phyloP scores from a whole-genome alignment of 208 protist genomes.

The Trypanosoma rangeli region DNA sequence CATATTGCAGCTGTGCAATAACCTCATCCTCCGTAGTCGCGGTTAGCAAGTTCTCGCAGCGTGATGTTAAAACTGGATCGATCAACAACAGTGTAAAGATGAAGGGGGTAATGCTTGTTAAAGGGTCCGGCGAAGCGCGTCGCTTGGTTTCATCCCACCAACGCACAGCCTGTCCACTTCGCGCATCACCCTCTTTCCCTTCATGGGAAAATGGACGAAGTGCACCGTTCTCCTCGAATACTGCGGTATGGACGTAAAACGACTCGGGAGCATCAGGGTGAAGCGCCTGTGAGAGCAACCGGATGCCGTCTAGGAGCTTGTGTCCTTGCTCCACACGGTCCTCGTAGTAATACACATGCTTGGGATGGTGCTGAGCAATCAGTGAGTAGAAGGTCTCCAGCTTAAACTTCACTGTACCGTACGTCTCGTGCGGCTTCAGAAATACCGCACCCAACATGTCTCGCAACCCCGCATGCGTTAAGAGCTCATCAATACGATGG shows the following conservation, averaged over 20 bases:
- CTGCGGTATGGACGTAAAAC: conserved; percentile 1
- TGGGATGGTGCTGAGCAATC: conserved; percentile 41
- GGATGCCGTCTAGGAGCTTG: conserved; percentile 53
- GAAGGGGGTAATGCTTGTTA: conserved; percentile 33
- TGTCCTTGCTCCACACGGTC: conserved; percentile 69
- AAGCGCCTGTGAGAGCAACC: conserved; percentile 39
- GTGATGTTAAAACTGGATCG: conserved; percentile 26
- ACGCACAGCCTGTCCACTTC: conserved; percentile 11
- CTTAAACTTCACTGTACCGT: conserved; percentile 75
- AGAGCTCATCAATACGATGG: conserved; percentile 54
- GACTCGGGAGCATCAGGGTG: conserved; percentile 22
- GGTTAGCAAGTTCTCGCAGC: conserved; percentile 36
- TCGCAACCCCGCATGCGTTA: conserved; percentile 48
- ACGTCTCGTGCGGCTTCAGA: conserved; percentile 69
- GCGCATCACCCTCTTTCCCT: conserved; percentile 4
- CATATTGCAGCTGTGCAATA: conserved; percentile 32
- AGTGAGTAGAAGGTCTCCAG: conserved; percentile 58
- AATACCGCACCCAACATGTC: conserved; percentile 46
- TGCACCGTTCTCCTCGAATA: conserved; percentile 17
- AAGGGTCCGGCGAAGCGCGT: conserved; percentile 7
- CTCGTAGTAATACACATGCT: conserved; percentile 79
- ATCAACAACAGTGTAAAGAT: conserved; percentile 49
- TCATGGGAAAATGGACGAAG: neutral
- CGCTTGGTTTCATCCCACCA: conserved; percentile 39
- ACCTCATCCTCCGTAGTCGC: conserved; percentile 31